phyloP scores from a whole-genome alignment of 768 basidiomycete genomes.

The Podaxis carcinomalis region DNA sequence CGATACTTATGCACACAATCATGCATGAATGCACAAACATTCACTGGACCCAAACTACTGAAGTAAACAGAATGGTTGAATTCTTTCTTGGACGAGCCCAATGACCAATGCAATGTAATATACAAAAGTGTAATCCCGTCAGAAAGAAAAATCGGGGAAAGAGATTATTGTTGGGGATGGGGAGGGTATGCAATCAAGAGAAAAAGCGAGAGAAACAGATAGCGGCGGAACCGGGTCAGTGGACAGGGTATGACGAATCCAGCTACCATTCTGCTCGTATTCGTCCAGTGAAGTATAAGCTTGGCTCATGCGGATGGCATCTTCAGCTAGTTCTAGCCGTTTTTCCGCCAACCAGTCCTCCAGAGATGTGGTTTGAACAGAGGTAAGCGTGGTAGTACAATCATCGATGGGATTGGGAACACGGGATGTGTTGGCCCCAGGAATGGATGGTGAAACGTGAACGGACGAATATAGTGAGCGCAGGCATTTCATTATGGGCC shows the following conservation, averaged over 20 bases:
- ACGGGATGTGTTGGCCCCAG: constrained; percentile 9
- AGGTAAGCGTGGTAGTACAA: constrained; percentile 18
- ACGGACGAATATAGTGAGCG: constrained; percentile 7
- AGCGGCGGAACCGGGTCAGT: not conserved
- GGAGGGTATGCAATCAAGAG: not conserved
- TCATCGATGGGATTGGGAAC: constrained; percentile 13
- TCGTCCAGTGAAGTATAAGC: constrained; percentile 30
- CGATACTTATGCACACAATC: no score
- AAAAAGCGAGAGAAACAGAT: not conserved
- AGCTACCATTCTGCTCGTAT: constrained; percentile 46
- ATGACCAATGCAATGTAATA: not conserved
- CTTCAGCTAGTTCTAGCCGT: constrained; percentile 24
- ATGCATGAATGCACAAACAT: no score
- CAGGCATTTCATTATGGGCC: constrained; percentile 9
- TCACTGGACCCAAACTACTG: no score
- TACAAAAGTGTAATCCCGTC: not conserved
- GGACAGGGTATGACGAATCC: constrained; percentile 26
- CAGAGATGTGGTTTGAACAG: constrained; percentile 20
- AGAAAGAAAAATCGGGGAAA: not conserved
- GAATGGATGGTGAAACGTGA: not conserved
- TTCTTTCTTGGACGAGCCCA: constrained; percentile 1
- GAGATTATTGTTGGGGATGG: constrained; percentile 1
- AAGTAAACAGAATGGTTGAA: not conserved
- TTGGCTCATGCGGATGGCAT: constrained; percentile 24
- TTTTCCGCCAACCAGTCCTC: constrained; percentile 36